Evolutionary conservation across 805 yeast genomes (phyloP).

Genomic region (Nakazawaea holstii): DNA sequence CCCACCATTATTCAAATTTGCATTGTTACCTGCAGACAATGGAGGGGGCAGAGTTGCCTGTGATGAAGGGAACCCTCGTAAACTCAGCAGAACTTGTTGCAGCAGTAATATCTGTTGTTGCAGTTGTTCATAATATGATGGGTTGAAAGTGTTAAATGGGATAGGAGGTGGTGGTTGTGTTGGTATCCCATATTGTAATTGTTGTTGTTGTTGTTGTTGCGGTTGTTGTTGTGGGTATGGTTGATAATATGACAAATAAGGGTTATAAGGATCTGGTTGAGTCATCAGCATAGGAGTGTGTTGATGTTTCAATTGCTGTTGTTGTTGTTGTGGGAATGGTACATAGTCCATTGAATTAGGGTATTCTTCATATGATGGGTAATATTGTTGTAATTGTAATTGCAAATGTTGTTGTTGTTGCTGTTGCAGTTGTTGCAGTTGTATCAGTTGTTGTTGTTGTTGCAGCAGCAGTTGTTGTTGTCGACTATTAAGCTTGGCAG

Average conservation of each 20-base stretch:
- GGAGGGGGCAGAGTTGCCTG: constrained; percentile 1
- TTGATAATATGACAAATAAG: not conserved
- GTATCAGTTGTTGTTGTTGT: constrained; percentile 5
- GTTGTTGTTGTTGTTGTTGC: too few species aligned
- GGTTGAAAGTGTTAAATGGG: not conserved
- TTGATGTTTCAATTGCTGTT: constrained; percentile 10
- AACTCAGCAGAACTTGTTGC: constrained; percentile 1
- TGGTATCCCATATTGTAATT: too few species aligned
- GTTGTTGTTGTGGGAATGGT: constrained; percentile 3
- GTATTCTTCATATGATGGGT: too few species aligned
- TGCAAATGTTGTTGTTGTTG: constrained; percentile 14
- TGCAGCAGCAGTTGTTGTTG: constrained; percentile 9
- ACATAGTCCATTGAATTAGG: too few species aligned
- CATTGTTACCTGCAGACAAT: not conserved
- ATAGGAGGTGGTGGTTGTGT: too few species aligned
- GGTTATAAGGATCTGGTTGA: not conserved
- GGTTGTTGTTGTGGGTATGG: constrained; percentile 1
- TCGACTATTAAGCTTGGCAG: not conserved
- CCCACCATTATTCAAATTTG: too few species aligned
- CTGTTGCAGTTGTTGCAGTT: constrained; percentile 10
- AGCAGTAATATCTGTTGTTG: constrained; percentile 2
- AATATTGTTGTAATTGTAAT: constrained; percentile 1
- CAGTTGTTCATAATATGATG: not conserved
- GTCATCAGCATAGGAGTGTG: not conserved
- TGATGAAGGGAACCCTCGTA: constrained; percentile 3